Evolutionary conservation across 106 monocot genomes (phyloP).

Genomic region (Apostasia shenzhenica): DNA sequence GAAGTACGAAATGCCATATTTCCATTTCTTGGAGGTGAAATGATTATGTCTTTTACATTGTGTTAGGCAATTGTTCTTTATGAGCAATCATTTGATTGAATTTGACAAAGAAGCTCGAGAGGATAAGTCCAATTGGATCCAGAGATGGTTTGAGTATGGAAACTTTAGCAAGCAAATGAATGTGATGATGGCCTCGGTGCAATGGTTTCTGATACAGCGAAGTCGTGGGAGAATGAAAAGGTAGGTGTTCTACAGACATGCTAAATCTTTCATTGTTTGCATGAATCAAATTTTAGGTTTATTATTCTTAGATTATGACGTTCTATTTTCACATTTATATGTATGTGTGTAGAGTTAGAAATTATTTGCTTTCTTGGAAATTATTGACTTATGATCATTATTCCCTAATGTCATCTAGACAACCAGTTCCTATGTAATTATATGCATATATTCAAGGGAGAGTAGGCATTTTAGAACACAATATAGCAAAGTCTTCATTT

Average conservation of each 20-base stretch:
- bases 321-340: too few species aligned
- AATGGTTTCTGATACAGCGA: conserved; percentile 34
- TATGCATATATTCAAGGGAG: too few species aligned
- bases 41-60: background rate
- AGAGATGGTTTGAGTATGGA: conserved; percentile 9
- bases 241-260: conserved; percentile 45
- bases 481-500: background rate
- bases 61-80: conserved; percentile 3
- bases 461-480: background rate
- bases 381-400: background rate
- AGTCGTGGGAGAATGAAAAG: conserved; percentile 70
- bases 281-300: conserved; percentile 87
- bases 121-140: conserved; percentile 5
- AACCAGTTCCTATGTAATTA: background rate
- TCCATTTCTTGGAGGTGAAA: conserved; percentile 19
- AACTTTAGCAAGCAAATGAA: conserved; percentile 33
- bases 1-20: conserved; percentile 28
- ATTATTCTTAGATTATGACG: background rate
- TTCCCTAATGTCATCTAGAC: background rate
- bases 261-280: conserved; percentile 55
- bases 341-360: too few species aligned
- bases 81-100: background rate
- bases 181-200: conserved; percentile 14
- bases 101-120: background rate
- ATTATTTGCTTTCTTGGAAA: background rate